These are phyloP conservation scores for Torulaspora delbrueckii DNA, from an alignment of 805 yeast genomes.

Conservation along the genomic window DNA sequence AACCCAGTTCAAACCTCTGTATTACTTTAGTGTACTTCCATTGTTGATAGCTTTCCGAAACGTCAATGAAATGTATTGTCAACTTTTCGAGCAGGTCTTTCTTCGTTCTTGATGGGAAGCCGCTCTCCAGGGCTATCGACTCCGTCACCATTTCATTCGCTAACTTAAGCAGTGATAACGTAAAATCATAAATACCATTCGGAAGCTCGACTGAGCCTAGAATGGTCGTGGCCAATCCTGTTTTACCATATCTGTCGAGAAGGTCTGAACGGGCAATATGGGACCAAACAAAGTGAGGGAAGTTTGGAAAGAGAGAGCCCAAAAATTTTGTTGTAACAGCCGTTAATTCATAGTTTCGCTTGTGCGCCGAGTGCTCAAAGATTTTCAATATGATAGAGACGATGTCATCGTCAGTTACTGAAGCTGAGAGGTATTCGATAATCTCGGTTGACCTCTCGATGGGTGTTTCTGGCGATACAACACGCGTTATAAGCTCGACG, in stretches of 20 bases:
- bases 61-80: constrained; percentile 52
- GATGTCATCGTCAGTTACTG: constrained; percentile 53
- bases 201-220: constrained; percentile 72
- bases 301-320: constrained; percentile 42
- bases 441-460: constrained; percentile 40
- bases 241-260: constrained; percentile 56
- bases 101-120: constrained; percentile 41
- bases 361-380: constrained; percentile 63
- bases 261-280: constrained; percentile 63
- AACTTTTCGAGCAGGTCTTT: constrained; percentile 52
- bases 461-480: constrained; percentile 39
- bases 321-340: constrained; percentile 48
- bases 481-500: constrained; percentile 46
- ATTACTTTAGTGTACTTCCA: constrained; percentile 58
- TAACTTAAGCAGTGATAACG: constrained; percentile 54
- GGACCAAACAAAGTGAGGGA: constrained; percentile 73
- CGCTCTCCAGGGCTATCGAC: constrained; percentile 40
- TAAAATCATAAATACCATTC: constrained; percentile 59
- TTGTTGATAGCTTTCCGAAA: constrained; percentile 66
- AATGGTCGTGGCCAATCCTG: constrained; percentile 57
- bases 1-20: constrained; percentile 61
- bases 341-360: constrained; percentile 45
- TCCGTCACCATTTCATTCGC: constrained; percentile 49
- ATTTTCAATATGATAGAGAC: constrained; percentile 57
- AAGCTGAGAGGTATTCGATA: constrained; percentile 36